Evolutionary conservation across 805 yeast genomes (phyloP).

Genomic region (Metschnikowia reukaufii): DNA sequence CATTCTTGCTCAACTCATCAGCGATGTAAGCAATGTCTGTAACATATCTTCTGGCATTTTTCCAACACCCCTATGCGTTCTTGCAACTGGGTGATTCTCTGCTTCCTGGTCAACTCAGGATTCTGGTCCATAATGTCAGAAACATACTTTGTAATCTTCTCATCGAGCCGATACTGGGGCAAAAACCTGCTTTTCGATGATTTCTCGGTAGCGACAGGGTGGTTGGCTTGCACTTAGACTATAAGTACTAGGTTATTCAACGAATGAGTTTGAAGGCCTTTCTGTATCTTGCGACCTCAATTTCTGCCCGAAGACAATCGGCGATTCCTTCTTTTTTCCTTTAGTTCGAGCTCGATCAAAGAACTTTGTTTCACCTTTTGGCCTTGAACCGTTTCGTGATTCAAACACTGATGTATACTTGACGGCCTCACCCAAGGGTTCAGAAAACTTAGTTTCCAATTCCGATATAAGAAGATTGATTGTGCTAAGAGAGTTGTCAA

Average conservation of each 20-base stretch:
- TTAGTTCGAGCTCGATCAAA: slow-evolving; percentile 33
- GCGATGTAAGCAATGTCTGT: slow-evolving; percentile 42
- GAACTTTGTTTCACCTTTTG: slow-evolving; percentile 32
- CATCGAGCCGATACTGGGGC: slow-evolving; percentile 50
- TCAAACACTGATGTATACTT: slow-evolving; percentile 60
- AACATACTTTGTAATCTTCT: slow-evolving; percentile 51
- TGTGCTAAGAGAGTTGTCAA: slow-evolving; percentile 65
- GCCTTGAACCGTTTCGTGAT: slow-evolving; percentile 59
- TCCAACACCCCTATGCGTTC: slow-evolving; percentile 54
- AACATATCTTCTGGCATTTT: slow-evolving; percentile 47
- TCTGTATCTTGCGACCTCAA: slow-evolving; percentile 31
- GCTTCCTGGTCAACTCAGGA: slow-evolving; percentile 63
- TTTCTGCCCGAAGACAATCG: slow-evolving; percentile 31
- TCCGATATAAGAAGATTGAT: slow-evolving; percentile 52
- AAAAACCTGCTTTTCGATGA: slow-evolving; percentile 24
- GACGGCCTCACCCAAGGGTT: slow-evolving; percentile 70
- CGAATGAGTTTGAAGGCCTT: slow-evolving; percentile 23
- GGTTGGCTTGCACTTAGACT: slow-evolving; percentile 7
- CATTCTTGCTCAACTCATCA: slow-evolving; percentile 46
- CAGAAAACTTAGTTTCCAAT: slow-evolving; percentile 59
- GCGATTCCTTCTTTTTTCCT: slow-evolving; percentile 32
- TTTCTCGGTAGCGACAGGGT: slow-evolving; percentile 17
- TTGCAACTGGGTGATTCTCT: slow-evolving; percentile 47
- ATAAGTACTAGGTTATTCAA: slow-evolving; percentile 24
- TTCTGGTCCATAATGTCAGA: slow-evolving; percentile 63